phyloP scores from a whole-genome alignment of 1,284 basidiomycete genomes.

The Puccinia horiana region DNA sequence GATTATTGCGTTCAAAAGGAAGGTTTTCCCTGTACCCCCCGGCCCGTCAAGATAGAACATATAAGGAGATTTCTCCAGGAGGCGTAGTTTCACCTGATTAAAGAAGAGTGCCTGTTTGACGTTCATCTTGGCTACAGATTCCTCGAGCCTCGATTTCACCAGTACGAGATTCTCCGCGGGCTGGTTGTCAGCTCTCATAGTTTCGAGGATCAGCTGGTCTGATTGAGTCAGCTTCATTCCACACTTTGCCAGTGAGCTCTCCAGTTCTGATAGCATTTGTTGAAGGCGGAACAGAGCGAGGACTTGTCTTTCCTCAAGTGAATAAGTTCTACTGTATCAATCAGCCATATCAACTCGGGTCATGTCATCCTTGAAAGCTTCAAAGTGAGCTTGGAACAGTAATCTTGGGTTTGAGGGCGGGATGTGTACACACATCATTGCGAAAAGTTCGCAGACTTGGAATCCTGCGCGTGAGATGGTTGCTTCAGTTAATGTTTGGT shows the following conservation, averaged over 20 bases:
- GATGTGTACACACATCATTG: background rate
- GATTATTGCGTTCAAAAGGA: slow-evolving; percentile 61
- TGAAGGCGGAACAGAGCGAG: background rate
- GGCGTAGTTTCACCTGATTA: background rate
- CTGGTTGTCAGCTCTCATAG: too few relatives aligned
- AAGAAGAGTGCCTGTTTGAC: background rate
- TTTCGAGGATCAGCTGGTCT: too few relatives aligned
- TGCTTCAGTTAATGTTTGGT: background rate
- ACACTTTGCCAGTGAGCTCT: too few relatives aligned
- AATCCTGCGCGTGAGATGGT: background rate
- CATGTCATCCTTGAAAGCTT: background rate
- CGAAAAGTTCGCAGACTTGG: background rate
- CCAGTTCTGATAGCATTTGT: background rate
- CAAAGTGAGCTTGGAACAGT: background rate
- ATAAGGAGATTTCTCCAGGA: background rate
- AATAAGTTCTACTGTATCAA: background rate
- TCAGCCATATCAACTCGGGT: background rate
- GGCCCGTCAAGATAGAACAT: background rate
- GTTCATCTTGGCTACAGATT: background rate
- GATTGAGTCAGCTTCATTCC: too few relatives aligned
- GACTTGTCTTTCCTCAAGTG: too few relatives aligned
- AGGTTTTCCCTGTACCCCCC: slow-evolving; percentile 62
- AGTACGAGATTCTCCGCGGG: too few relatives aligned
- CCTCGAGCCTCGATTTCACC: too few relatives aligned
- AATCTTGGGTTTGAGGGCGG: background rate